Conservation (phyloP, 2,329 filamentous ascomycete genomes). For the Penicillium rolfsii region DNA sequence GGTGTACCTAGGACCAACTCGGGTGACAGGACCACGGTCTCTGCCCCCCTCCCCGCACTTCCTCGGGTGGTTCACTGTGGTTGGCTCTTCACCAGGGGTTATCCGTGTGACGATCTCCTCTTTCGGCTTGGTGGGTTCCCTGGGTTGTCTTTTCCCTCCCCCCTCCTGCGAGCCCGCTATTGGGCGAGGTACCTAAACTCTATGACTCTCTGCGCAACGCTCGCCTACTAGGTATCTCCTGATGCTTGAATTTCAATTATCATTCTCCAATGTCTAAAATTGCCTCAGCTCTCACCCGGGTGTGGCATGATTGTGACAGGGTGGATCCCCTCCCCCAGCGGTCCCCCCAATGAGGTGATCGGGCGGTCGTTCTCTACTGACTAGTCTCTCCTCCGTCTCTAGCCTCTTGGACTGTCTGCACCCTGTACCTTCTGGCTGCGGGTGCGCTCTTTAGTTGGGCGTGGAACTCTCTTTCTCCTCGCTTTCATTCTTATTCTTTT, state of each 20-base stretch:
- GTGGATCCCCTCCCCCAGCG: conserved; percentile 9
- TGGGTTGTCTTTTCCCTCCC: too few species aligned
- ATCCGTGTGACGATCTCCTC: conserved; percentile 13
- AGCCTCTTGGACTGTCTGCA: not conserved
- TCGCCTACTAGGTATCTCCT: not conserved
- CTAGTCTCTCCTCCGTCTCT: too few species aligned
- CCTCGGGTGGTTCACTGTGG: conserved; percentile 6
- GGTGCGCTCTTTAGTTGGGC: not conserved
- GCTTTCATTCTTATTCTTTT: not conserved
- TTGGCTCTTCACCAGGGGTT: conserved; percentile 9
- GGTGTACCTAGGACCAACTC: not conserved
- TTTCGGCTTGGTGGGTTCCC: not conserved
- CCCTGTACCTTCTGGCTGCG: not conserved
- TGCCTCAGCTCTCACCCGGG: conserved; percentile 12
- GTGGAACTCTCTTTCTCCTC: not conserved
- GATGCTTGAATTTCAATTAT: not conserved
- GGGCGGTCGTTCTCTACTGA: not conserved
- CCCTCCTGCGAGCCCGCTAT: too few species aligned
- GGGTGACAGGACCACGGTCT: not conserved
- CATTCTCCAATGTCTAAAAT: not conserved
- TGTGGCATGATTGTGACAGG: conserved; percentile 19
- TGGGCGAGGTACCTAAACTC: not conserved
- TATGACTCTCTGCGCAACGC: not conserved
- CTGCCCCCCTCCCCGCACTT: conserved; percentile 15
- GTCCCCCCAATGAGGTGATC: conserved; percentile 19